Evolutionary conservation across 1,284 basidiomycete genomes (phyloP), one percentile per base, ranked within the genome.

Genomic region (Ganoderma lingzhi): DNA sequence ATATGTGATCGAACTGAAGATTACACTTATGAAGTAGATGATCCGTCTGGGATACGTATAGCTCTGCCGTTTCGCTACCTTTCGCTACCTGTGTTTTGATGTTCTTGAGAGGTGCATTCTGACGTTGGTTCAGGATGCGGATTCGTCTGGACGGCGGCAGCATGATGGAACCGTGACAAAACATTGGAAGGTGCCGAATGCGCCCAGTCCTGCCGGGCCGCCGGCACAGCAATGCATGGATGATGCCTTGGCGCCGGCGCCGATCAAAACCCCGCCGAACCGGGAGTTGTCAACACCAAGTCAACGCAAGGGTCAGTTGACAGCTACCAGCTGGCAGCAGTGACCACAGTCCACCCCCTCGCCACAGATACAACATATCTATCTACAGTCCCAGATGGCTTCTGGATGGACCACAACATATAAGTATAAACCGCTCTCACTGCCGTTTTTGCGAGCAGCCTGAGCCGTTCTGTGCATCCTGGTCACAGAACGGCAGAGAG

Each of bases 391-490:
- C 53, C 6, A 56, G 30, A 19, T 10, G 30, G 32, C 8, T 15
- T 35, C 3, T 35, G 32, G 32, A 56, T 35, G 30, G 6, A 5
- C 30, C 32, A 35, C 15, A 56, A 35, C 15, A 12, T 30, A 55
- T 32, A 32, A 30, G 23, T 23, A 23, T 23, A 8, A 19, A 17
- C 30, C 14, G 32, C 1, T 17, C 30, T 35, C 17, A 19, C 15
- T 23, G 41, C 37, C 23, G 51, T 14, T 28, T 15, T 39, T 1
- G 62, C 69, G 71, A 67, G 65, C 53, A 65, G n/a, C 8, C 37
- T 62, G 67, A 61, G 64, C 71, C 71, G 69, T 32, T 64, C 65
- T 72, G 71, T 66, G 69, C 35, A 72, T n/a, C 37, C 32, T 3
- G n/a, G 17, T 44, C 44, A 35, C 35, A 17, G 51, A 58, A 51